phyloP scores from a whole-genome alignment of 1,284 basidiomycete species.

The Moesziomyces globuligerus region DNA sequence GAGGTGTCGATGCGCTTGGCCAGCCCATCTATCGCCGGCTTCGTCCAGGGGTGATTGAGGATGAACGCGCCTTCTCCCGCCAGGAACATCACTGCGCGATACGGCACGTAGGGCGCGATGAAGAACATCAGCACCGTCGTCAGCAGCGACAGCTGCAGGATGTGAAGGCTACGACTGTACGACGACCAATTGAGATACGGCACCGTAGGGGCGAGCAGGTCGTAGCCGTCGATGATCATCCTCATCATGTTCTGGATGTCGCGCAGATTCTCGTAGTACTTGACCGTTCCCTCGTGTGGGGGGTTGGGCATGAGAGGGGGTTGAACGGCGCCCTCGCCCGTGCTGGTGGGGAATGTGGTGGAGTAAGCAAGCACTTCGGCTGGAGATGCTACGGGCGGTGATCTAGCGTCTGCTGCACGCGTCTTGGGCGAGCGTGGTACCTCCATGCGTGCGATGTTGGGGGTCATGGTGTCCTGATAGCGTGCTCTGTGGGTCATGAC shows the following conservation, averaged over 20 bases:
- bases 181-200: constrained; percentile 67
- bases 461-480: constrained; percentile 49
- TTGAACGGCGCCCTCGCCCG: constrained; percentile 32
- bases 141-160: constrained; percentile 61
- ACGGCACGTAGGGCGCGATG: constrained; percentile 60
- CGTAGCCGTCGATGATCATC: constrained; percentile 65
- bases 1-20: constrained; percentile 36
- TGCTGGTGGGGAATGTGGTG: constrained; percentile 34
- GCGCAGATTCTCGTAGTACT: constrained; percentile 65
- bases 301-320: constrained; percentile 60
- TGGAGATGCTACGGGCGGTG: constrained; percentile 3
- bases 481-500: constrained; percentile 54
- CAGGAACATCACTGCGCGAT: constrained; percentile 56
- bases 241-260: constrained; percentile 68
- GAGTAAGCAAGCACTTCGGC: constrained; percentile 28
- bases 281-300: constrained; percentile 61
- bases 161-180: constrained; percentile 57
- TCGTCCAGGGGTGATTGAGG: constrained; percentile 63
- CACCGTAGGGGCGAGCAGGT: constrained; percentile 58
- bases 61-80: constrained; percentile 64
- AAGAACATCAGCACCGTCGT: constrained; percentile 59
- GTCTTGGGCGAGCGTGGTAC: constrained; percentile 35
- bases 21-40: constrained; percentile 56
- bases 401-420: constrained; percentile 1
- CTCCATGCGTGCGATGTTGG: constrained; percentile 28